These are phyloP conservation scores for Isochrysis galbana DNA, from an alignment of 78 protist species.

Conservation along the genomic window DNA sequence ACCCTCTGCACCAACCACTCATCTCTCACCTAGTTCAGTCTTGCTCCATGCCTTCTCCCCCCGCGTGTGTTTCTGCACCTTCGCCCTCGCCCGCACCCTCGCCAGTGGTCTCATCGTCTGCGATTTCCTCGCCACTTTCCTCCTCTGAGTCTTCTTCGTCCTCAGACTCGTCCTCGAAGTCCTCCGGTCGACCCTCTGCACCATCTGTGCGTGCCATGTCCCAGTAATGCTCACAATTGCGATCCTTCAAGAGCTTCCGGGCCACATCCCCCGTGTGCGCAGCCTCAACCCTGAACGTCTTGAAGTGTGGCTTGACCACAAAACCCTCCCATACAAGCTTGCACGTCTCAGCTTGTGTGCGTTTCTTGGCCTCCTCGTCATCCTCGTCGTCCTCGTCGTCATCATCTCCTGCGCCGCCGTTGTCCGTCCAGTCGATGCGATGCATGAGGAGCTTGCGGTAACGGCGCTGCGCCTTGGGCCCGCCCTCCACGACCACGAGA, in stretches of 20 bases:
- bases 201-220: neutral
- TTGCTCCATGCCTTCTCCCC: neutral
- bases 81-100: neutral
- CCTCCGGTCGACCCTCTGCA: neutral
- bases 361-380: neutral
- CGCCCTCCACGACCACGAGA: neutral
- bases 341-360: neutral
- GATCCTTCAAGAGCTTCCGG: neutral
- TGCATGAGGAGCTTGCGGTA: slow-evolving; percentile 19
- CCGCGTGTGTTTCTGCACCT: neutral
- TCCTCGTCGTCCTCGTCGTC: slow-evolving; percentile 6
- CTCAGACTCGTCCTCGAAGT: neutral
- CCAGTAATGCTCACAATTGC: neutral
- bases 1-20: too few relatives aligned
- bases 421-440: slow-evolving; percentile 24
- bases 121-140: too few relatives aligned
- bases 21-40: too few relatives aligned
- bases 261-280: neutral
- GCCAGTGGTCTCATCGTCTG: neutral
- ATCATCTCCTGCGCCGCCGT: neutral
- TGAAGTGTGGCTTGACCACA: neutral
- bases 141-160: neutral
- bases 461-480: neutral
- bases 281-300: neutral
- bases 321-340: neutral